phyloP scores from a whole-genome alignment of 163 green algal species.

The Chloromonas sp. region DNA sequence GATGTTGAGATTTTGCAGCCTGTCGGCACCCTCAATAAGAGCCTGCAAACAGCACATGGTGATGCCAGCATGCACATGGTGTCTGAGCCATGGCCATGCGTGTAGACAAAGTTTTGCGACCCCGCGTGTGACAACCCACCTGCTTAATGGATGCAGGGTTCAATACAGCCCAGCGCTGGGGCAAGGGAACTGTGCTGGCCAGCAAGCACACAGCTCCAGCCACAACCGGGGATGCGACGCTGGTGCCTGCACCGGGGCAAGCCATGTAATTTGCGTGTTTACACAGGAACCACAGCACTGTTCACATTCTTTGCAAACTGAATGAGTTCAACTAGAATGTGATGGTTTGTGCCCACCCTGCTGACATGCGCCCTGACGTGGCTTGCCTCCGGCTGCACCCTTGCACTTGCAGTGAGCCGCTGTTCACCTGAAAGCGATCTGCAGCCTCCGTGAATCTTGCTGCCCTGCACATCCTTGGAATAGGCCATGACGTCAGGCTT shows the following conservation, averaged over 20 bases:
- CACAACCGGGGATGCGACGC: slow-evolving; percentile 91
- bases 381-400: too few relatives aligned
- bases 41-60: slow-evolving; percentile 52
- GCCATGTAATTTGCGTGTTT: too few relatives aligned
- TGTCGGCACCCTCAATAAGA: slow-evolving; percentile 82
- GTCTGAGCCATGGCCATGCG: too few relatives aligned
- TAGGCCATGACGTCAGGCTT: slow-evolving; percentile 97
- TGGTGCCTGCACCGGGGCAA: slow-evolving; percentile 62
- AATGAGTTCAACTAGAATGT: too few relatives aligned
- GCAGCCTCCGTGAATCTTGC: slow-evolving; percentile 85
- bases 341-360: too few relatives aligned
- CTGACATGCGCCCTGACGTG: too few relatives aligned
- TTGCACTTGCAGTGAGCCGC: too few relatives aligned
- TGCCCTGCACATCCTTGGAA: slow-evolving; percentile 83
- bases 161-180: slow-evolving; percentile 50
- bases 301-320: too few relatives aligned
- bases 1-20: slow-evolving; percentile 68
- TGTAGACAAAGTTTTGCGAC: too few relatives aligned
- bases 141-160: slow-evolving; percentile 97
- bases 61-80: too few relatives aligned
- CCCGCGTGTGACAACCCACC: neutral
- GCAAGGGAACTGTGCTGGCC: slow-evolving; percentile 36
- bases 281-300: too few relatives aligned
- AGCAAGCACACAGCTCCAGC: slow-evolving; percentile 87
- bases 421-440: slow-evolving; percentile 50